A percentile compares a stretch with the other conserved stretches of the same genome.
Evolutionary conservation across 2,329 filamentous ascomycete species (phyloP).

Genomic region (Penicillium sclerotigenum): DNA sequence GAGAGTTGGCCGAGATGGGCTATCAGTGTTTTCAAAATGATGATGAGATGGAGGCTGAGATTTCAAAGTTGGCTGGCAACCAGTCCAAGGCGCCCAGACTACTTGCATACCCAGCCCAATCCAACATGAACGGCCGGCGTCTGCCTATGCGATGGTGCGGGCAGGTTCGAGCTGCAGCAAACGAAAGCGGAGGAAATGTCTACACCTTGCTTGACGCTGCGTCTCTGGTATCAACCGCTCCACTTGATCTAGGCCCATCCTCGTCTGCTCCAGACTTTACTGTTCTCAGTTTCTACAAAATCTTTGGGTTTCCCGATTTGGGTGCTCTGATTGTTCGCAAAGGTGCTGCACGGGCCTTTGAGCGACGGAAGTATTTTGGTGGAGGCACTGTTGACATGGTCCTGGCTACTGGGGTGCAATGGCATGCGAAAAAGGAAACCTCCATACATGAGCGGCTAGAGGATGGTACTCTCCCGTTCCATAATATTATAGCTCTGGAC

Average conservation of each 20-base stretch:
- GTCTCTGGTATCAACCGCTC: slow-evolving; percentile 72
- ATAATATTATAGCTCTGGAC: slow-evolving; percentile 81
- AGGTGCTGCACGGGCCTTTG: slow-evolving; percentile 61
- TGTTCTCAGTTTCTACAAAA: slow-evolving; percentile 88
- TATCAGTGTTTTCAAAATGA: slow-evolving; percentile 63
- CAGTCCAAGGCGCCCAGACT: slow-evolving; percentile 37
- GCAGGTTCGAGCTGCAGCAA: slow-evolving; percentile 41
- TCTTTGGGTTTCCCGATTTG: slow-evolving; percentile 94
- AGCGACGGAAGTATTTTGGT: slow-evolving; percentile 76
- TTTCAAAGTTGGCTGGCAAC: slow-evolving; percentile 41
- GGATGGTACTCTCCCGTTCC: slow-evolving; percentile 86
- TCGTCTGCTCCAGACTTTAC: slow-evolving; percentile 74
- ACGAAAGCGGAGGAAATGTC: slow-evolving; percentile 41
- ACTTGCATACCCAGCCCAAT: slow-evolving; percentile 87
- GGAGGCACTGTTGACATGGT: slow-evolving; percentile 94
- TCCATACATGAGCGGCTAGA: slow-evolving; percentile 78
- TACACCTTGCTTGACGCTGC: slow-evolving; percentile 80
- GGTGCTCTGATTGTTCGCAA: slow-evolving; percentile 81
- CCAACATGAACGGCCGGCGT: slow-evolving; percentile 82
- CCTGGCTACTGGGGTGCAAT: slow-evolving; percentile 69
- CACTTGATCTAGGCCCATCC: slow-evolving; percentile 65
- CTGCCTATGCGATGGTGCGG: slow-evolving; percentile 68
- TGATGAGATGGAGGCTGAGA: slow-evolving; percentile 62
- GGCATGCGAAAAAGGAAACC: slow-evolving; percentile 73
- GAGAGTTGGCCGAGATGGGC: slow-evolving; percentile 65